These are phyloP conservation scores for Skeletonema potamos DNA, from an alignment of 108 stramenopile species.

Conservation along the genomic window DNA sequence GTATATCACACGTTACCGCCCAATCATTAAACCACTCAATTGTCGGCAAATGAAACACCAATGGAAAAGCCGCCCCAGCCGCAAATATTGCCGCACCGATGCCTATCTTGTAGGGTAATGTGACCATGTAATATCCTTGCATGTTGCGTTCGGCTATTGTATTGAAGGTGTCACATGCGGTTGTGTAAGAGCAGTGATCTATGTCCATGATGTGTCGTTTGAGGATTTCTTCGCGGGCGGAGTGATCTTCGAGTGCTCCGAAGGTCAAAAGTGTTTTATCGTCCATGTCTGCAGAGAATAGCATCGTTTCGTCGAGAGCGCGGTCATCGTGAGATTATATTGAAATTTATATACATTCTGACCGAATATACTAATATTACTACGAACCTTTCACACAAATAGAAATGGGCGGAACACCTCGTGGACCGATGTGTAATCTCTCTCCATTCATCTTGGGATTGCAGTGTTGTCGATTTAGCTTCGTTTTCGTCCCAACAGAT, in stretches of 20 bases:
- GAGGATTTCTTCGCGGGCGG: constrained; percentile 54
- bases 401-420: neutral
- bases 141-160: neutral
- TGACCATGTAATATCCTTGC: neutral
- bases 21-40: constrained; percentile 42
- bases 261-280: constrained; percentile 51
- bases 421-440: neutral
- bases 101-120: constrained; percentile 8
- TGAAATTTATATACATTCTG: too few species aligned
- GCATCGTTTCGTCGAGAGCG: too few species aligned
- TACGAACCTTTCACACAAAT: neutral
- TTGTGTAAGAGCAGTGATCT: constrained; percentile 47
- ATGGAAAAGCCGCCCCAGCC: constrained; percentile 14
- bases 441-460: neutral
- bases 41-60: constrained; percentile 30
- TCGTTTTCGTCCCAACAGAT: neutral
- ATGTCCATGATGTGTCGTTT: constrained; percentile 65
- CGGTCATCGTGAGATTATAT: too few species aligned
- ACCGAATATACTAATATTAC: too few species aligned
- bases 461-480: neutral
- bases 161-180: constrained; percentile 32
- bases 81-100: neutral
- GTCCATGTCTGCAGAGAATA: constrained; percentile 71
- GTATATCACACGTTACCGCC: constrained; percentile 38
- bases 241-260: constrained; percentile 46